Base-by-base conservation (phyloP, 177 flowering plant species). In the Vitis hybrid region DNA sequence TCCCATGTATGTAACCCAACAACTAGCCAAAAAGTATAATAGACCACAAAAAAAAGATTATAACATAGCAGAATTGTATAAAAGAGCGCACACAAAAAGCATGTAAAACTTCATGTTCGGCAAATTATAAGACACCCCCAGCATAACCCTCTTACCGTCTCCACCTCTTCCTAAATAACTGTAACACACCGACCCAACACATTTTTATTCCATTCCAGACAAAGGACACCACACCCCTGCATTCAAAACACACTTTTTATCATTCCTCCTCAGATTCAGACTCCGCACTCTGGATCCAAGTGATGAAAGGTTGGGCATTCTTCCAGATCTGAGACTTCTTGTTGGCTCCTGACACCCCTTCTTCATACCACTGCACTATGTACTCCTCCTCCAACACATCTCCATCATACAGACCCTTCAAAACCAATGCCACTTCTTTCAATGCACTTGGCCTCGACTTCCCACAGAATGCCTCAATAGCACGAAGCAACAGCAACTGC, bases 261-360 rank as follows among this genome's bases (percentile, higher is more conserved):
- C 65, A 75, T 30, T 79, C 81, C 21, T 70, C 72, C 51, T 80
- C 82, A 1, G 82, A 54, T 49, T 80, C 82, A 1, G 82, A 80
- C 67, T 80, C 82, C 0, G 82, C 82, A 68, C 65, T 74, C 82
- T 71, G 73, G 23, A 80, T 76, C 82, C 82, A 80, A 1, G 66
- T 73, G 15, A 77, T 54, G 69, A 80, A 77, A 5, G 82, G 80
- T 34, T 71, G 51, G 7, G 49, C 69, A 51, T 77, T 77, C 80
- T 76, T 80, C 82, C 80, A 76, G 4, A 80, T 52, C 39, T 23
- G 65, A 21, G 70, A 62, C 54, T 48, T 54, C 51, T 80, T 76
- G 49, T 65, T 71, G 23, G 52, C 64, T 1, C 80, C 80, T 0
- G 32, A 56, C 21, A 66, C 23, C 3, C 82, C 82, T 19, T 70